phyloP scores from a whole-genome alignment of 2,329 filamentous ascomycete genomes.

The Fusarium clavum region DNA sequence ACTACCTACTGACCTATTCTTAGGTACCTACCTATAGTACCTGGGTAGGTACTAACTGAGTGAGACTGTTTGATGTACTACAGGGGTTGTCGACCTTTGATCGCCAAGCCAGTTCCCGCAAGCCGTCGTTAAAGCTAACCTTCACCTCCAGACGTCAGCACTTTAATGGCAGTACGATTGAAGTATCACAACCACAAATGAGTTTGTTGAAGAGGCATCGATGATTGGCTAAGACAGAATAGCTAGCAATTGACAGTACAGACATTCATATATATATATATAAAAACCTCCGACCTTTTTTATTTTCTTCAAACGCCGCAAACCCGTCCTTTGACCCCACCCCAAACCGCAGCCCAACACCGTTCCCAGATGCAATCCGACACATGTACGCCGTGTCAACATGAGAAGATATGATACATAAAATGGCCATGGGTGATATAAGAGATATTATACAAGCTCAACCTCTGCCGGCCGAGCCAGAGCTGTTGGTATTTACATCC shows the following conservation, averaged over 20 bases:
- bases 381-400: constrained; percentile 3
- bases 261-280: not conserved
- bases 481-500: constrained; percentile 33
- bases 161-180: not conserved
- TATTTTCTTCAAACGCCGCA: constrained; percentile 23
- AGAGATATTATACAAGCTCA: constrained; percentile 26
- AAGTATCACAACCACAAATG: not conserved
- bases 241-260: not conserved
- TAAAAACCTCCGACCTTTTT: not conserved
- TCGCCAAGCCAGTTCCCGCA: constrained; percentile 31
- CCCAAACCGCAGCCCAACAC: constrained; percentile 23
- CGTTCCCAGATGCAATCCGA: constrained; percentile 32
- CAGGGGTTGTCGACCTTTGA: constrained; percentile 31
- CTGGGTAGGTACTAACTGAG: not conserved
- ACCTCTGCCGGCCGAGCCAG: not conserved
- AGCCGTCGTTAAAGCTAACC: constrained; percentile 7
- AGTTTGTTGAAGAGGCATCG: not conserved
- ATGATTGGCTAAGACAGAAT: not conserved
- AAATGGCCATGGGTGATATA: constrained; percentile 11
- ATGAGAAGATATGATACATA: constrained; percentile 20
- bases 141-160: not conserved
- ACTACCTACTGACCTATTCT: not conserved
- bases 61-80: constrained; percentile 26
- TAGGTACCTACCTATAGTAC: not conserved
- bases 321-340: not conserved